phyloP scores from a whole-genome alignment of 768 basidiomycete species.

The Tulasnella sp. region DNA sequence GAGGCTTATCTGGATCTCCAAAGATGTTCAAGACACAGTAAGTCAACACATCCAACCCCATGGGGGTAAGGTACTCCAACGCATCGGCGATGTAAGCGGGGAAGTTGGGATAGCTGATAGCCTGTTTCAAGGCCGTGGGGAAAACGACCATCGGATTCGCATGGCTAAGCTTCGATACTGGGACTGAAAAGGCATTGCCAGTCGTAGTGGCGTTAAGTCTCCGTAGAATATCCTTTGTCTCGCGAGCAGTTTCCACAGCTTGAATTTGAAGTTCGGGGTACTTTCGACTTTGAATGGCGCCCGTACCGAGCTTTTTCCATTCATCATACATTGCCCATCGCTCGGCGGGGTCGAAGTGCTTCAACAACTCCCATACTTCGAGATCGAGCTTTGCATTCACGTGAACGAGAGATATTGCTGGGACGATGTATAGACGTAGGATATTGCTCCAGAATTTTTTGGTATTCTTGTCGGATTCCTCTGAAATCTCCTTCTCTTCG shows the following conservation, averaged over 20 bases:
- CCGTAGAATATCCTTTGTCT: constrained; percentile 79
- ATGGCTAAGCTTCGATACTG: constrained; percentile 85
- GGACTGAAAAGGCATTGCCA: constrained; percentile 69
- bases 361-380: constrained; percentile 85
- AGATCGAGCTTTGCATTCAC: constrained; percentile 81
- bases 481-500: not conserved
- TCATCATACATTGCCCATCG: constrained; percentile 93
- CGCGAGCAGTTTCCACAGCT: constrained; percentile 68
- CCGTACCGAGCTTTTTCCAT: constrained; percentile 71
- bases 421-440: constrained; percentile 67
- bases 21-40: constrained; percentile 80
- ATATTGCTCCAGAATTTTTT: constrained; percentile 71
- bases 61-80: constrained; percentile 73
- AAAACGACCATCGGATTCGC: constrained; percentile 91
- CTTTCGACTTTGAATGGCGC: constrained; percentile 18
- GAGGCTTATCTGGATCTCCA: constrained; percentile 63
- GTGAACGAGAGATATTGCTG: constrained; percentile 71
- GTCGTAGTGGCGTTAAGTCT: constrained; percentile 39
- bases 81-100: constrained; percentile 82
- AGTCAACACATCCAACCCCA: constrained; percentile 89
- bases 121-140: constrained; percentile 76
- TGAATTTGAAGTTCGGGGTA: constrained; percentile 72
- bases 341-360: constrained; percentile 57
- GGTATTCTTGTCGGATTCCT: constrained; percentile 5
- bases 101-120: constrained; percentile 93